These are phyloP conservation scores for Mortierella sp. DNA, from an alignment of 371 early-diverging fungal species.

Conservation along the genomic window DNA sequence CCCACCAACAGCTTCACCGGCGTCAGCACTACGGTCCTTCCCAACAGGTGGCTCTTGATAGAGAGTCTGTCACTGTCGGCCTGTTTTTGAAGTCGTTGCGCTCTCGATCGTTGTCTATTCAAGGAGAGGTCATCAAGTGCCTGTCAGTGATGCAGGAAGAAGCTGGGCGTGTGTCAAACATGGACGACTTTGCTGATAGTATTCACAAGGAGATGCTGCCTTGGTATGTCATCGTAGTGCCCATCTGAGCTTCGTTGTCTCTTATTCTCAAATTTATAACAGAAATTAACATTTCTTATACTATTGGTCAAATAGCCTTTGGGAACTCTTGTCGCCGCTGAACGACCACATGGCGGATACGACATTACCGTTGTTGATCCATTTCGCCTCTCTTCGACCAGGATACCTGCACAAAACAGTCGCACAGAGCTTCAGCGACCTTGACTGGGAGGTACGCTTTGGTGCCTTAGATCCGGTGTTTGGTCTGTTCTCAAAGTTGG, in stretches of 20 bases:
- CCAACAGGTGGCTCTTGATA: slow-evolving; percentile 19
- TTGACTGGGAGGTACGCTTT: slow-evolving; percentile 52
- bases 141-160: slow-evolving; percentile 36
- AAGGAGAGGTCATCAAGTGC: slow-evolving; percentile 31
- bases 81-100: slow-evolving; percentile 36
- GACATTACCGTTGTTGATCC: slow-evolving; percentile 45
- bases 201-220: slow-evolving; percentile 38
- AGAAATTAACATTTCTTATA: neutral
- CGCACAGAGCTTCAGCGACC: slow-evolving; percentile 20
- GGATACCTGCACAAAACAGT: slow-evolving; percentile 33
- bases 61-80: slow-evolving; percentile 18
- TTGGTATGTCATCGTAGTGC: slow-evolving; percentile 22
- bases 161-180: slow-evolving; percentile 37
- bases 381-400: slow-evolving; percentile 21
- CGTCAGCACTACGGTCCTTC: slow-evolving; percentile 28
- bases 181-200: slow-evolving; percentile 40
- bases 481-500: slow-evolving; percentile 54
- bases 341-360: slow-evolving; percentile 50
- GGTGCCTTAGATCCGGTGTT: slow-evolving; percentile 42
- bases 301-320: slow-evolving; percentile 24
- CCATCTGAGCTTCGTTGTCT: neutral
- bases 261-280: neutral
- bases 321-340: slow-evolving; percentile 49
- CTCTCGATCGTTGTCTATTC: slow-evolving; percentile 26
- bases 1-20: slow-evolving; percentile 17